Evolutionary conservation across 495 filamentous ascomycete species (phyloP).

Genomic region (Lepraria neglecta): DNA sequence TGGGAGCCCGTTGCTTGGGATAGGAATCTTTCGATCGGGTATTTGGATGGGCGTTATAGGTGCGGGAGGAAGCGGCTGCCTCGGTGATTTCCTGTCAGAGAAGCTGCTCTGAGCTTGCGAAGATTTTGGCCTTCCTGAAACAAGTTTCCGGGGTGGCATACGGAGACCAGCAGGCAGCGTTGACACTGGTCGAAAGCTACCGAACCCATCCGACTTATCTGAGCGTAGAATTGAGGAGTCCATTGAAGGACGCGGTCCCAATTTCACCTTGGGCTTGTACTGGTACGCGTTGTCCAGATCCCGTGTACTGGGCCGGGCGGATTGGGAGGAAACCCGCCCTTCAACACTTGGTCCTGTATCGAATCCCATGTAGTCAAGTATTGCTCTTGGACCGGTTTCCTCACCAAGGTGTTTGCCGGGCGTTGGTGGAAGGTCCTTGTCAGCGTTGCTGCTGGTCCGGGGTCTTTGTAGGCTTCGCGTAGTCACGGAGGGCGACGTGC

Average conservation of each 20-base stretch:
- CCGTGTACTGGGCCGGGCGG: constrained; percentile 51
- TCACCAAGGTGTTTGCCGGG: constrained; percentile 7
- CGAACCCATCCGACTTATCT: constrained; percentile 48
- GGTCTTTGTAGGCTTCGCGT: constrained; percentile 8
- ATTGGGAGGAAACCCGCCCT: constrained; percentile 53
- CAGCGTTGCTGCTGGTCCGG: constrained; percentile 19
- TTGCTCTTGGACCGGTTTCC: not conserved
- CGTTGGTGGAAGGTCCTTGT: constrained; percentile 27
- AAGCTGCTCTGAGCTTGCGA: constrained; percentile 36
- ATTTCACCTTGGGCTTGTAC: constrained; percentile 67
- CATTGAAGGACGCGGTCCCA: constrained; percentile 73
- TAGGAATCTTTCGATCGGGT: constrained; percentile 32
- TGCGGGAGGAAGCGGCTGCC: constrained; percentile 44
- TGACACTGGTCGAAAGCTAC: constrained; percentile 63
- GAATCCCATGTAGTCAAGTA: constrained; percentile 14
- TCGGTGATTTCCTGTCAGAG: constrained; percentile 31
- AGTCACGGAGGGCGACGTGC: constrained; percentile 16
- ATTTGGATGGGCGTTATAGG: constrained; percentile 31
- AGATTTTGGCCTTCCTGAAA: constrained; percentile 38
- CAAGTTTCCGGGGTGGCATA: constrained; percentile 40
- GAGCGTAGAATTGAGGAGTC: constrained; percentile 57
- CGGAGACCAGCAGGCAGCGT: constrained; percentile 53
- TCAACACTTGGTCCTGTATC: constrained; percentile 24
- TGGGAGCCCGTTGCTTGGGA: constrained; percentile 40
- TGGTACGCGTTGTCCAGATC: constrained; percentile 56